Evolutionary conservation across 2,329 filamentous ascomycete genomes (phyloP), one percentile per base, ranked within the genome.

Genomic region (Phaeosphaeria sp.): DNA sequence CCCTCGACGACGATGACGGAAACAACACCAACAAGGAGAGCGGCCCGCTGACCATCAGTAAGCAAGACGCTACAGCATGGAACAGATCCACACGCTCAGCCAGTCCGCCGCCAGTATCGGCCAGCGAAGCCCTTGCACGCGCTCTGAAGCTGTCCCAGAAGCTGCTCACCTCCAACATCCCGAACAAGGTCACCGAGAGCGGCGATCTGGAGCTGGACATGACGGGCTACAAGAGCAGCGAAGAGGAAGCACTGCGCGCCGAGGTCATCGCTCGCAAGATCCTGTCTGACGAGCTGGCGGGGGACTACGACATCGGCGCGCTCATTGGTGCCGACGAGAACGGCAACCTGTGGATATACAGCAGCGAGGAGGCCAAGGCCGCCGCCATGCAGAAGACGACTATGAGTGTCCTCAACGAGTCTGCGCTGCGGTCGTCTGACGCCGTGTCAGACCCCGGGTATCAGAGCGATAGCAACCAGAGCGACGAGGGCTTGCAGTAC

Each of bases 331-430:
- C 95, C 45, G 95, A 99, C 73, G 93, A 96, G 72, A 88, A 95
- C 58, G 95, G 95, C 6, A 99, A 99, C 70, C 83, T 99, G n/a
- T 98, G 95, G 94, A 98, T 99, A 65, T 99, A 99, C 80, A 95
- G 93, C 79, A 98, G 93, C 69, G 93, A 98, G 76, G 93, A 97
- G 72, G 93, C 95, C 22, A 98, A 97, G 73, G 90, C 95, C 69
- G 90, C 91, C 6, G 94, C 94, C 30, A 89, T 89, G 80, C 89
- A 90, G 39, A 83, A 84, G 67, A 82, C 83, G 2, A 79, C 80
- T 1, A 74, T 88, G 58, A 81, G 81, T 24, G 79, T 81, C 3
- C 78, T 89, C 62, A 81, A 83, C 49, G 78, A 83, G 2, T 76
- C 78, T 13, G 80, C 79, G 3, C 81, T 87, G 39, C 80, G 87